Evolutionary conservation across 257 asterid genomes (phyloP).

Genomic region (Penstemon newberryi): DNA sequence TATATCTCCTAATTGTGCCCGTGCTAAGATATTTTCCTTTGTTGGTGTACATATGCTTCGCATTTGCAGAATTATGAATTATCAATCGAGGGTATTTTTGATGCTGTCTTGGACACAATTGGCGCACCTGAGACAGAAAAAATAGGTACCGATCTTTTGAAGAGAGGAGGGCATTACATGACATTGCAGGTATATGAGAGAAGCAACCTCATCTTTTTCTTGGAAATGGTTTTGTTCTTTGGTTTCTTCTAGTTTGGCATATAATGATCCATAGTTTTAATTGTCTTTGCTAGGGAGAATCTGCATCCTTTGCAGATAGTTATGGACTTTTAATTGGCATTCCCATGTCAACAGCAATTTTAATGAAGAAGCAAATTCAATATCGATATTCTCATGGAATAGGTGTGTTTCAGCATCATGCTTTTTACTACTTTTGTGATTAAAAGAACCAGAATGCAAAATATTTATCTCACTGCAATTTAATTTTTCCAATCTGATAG

Average conservation of each 20-base stretch:
- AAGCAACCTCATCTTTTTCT: not conserved
- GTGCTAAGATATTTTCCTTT: conserved; percentile 6
- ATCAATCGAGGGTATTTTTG: conserved; percentile 77
- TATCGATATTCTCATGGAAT: conserved; percentile 86
- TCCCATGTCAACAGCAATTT: conserved; percentile 64
- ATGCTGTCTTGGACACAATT: conserved; percentile 92
- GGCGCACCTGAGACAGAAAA: conserved; percentile 88
- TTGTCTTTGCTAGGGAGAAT: conserved; percentile 71
- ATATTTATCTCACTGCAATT: not conserved
- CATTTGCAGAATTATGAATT: conserved; percentile 63
- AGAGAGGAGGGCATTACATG: conserved; percentile 97
- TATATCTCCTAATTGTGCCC: conserved; percentile 4
- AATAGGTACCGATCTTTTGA: conserved; percentile 67
- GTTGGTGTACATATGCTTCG: conserved; percentile 9
- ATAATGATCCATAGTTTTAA: conserved; percentile 15
- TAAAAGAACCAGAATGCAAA: conserved; percentile 4
- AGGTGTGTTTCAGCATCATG: conserved; percentile 41
- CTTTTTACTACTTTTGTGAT: not conserved
- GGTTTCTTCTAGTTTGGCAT: not conserved
- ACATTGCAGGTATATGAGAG: conserved; percentile 71
- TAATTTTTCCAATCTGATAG: not conserved
- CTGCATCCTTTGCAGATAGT: conserved; percentile 76
- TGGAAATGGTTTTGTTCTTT: not conserved
- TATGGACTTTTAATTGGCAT: conserved; percentile 83
- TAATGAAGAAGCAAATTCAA: conserved; percentile 72